Percentiles rank a stretch among this genome's conserved stretches.
Evolutionary conservation across 2,329 filamentous ascomycete genomes (phyloP).

Genomic region (Fusarium sp.): DNA sequence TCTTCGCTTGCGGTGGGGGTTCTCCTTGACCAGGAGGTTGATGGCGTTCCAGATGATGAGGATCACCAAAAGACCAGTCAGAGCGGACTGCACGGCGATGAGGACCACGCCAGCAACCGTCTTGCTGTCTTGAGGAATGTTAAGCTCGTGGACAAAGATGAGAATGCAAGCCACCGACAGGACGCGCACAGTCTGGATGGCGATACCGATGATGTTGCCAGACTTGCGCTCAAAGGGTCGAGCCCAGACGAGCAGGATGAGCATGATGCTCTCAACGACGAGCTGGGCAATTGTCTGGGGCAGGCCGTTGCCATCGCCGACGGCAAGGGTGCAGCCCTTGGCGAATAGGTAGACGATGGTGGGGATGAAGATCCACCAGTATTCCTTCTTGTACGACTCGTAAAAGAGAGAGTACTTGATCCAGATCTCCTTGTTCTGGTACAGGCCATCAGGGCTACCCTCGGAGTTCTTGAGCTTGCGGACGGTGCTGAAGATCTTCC

Average conservation of each 20-base stretch:
- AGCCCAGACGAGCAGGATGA: conserved; percentile 83
- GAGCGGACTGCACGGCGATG: conserved; percentile 87
- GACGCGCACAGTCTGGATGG: conserved; percentile 89
- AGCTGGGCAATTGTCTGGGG: conserved; percentile 84
- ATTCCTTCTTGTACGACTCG: conserved; percentile 91
- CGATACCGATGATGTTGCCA: conserved; percentile 92
- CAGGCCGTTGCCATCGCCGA: conserved; percentile 86
- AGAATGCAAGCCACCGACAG: conserved; percentile 90
- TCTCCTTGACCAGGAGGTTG: conserved; percentile 84
- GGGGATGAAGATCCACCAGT: conserved; percentile 98
- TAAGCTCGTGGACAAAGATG: conserved; percentile 93
- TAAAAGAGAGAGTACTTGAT: conserved; percentile 98
- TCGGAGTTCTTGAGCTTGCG: conserved; percentile 79
- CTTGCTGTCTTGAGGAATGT: conserved; percentile 90
- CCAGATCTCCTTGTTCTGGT: conserved; percentile 91
- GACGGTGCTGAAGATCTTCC: conserved; percentile 84
- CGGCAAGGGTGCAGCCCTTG: conserved; percentile 88
- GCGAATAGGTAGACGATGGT: conserved; percentile 90
- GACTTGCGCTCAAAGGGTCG: conserved; percentile 89
- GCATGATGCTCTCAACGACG: conserved; percentile 82
- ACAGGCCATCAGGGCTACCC: conserved; percentile 79
- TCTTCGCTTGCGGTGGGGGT: conserved; percentile 88
- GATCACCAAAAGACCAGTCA: conserved; percentile 87
- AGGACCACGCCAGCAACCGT: conserved; percentile 94
- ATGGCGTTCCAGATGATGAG: conserved; percentile 91